Conservation (phyloP, 164 flowering plant genomes). For the Vitis amurensis region DNA sequence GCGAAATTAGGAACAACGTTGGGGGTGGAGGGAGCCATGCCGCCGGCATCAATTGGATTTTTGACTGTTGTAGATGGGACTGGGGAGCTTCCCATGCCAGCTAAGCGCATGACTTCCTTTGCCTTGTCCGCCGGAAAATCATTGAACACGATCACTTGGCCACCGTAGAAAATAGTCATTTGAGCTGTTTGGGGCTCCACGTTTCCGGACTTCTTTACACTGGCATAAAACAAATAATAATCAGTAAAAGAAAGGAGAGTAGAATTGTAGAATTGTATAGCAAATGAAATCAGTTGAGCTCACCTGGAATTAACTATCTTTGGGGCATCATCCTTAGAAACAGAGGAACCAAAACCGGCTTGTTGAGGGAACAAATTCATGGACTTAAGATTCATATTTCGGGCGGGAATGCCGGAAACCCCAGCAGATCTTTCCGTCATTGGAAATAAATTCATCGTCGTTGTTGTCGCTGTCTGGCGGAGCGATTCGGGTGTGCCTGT, state of each 20-base stretch:
- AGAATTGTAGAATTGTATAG: neutral
- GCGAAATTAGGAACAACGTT: conserved; percentile 14
- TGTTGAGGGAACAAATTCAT: conserved; percentile 46
- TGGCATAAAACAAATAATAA: neutral
- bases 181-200: conserved; percentile 35
- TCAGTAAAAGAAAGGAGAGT: neutral
- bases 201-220: conserved; percentile 12
- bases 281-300: neutral
- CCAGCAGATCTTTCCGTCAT: conserved; percentile 16
- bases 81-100: conserved; percentile 33
- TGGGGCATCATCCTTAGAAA: conserved; percentile 12
- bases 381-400: conserved; percentile 19
- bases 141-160: conserved; percentile 60
- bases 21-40: conserved; percentile 9
- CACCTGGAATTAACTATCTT: conserved; percentile 33
- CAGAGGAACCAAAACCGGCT: conserved; percentile 25
- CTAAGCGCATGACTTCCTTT: conserved; percentile 61
- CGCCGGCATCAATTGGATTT: conserved; percentile 14
- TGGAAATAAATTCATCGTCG: conserved; percentile 45
- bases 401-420: neutral
- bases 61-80: conserved; percentile 4
- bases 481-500: conserved; percentile 25
- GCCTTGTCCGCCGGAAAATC: conserved; percentile 64
- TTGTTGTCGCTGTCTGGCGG: conserved; percentile 11
- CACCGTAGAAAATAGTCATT: conserved; percentile 74